A percentile compares a stretch with the other conserved stretches of the same genome.
Evolutionary conservation across 2,329 filamentous ascomycete genomes (phyloP).

Genomic region (Neoarthrinium moseri): DNA sequence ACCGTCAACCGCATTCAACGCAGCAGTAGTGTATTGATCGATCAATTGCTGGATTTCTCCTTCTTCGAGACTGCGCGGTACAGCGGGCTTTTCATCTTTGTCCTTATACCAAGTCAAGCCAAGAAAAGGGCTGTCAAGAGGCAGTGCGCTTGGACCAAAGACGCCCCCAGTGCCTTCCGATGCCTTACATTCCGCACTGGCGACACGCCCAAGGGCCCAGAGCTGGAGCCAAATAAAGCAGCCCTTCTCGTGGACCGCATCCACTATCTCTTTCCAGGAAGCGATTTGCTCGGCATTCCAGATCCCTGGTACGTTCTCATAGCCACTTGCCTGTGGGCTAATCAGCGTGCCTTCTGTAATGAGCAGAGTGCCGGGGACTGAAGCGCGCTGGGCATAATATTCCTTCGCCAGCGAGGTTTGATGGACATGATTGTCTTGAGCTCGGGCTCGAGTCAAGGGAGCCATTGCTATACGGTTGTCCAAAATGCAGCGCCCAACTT

Average conservation of each 20-base stretch:
- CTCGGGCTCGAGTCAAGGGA: slow-evolving; percentile 51
- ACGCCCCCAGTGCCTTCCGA: slow-evolving; percentile 13
- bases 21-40: slow-evolving; percentile 17
- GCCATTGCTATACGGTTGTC: slow-evolving; percentile 50
- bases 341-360: slow-evolving; percentile 56
- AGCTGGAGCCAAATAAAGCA: slow-evolving; percentile 61
- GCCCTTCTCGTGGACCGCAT: slow-evolving; percentile 57
- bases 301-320: slow-evolving; percentile 50
- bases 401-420: slow-evolving; percentile 24
- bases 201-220: slow-evolving; percentile 59
- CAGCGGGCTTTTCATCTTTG: slow-evolving; percentile 13
- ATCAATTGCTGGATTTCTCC: slow-evolving; percentile 13
- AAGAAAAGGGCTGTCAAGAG: slow-evolving; percentile 19
- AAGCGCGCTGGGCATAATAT: slow-evolving; percentile 43
- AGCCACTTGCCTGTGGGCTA: slow-evolving; percentile 43
- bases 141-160: slow-evolving; percentile 24
- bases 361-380: slow-evolving; percentile 41
- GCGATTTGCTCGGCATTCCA: slow-evolving; percentile 48
- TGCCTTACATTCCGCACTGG: slow-evolving; percentile 28
- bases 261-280: slow-evolving; percentile 55
- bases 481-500: slow-evolving; percentile 42
- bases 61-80: slow-evolving; percentile 23
- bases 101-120: slow-evolving; percentile 34
- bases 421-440: slow-evolving; percentile 39
- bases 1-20: slow-evolving; percentile 20